Conservation (phyloP, 2,329 filamentous ascomycete genomes). For the Epichloe gansuensis region DNA sequence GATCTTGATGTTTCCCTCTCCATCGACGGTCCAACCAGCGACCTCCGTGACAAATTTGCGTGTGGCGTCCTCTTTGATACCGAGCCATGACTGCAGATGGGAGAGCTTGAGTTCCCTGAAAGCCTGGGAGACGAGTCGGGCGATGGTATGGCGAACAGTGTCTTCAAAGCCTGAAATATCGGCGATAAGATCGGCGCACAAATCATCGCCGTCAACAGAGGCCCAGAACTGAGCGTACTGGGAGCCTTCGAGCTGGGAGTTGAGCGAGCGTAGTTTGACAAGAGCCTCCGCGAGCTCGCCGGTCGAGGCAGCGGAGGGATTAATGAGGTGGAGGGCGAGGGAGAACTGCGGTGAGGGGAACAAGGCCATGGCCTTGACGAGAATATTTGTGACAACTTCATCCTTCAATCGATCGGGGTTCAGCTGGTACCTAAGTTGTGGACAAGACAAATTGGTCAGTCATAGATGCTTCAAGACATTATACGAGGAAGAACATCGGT, state of each 20-base stretch:
- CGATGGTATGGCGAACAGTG: slow-evolving; percentile 79
- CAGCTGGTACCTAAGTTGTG: slow-evolving; percentile 77
- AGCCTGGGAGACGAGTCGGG: slow-evolving; percentile 69
- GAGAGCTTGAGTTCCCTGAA: slow-evolving; percentile 59
- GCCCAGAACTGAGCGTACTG: slow-evolving; percentile 91
- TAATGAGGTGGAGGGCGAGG: slow-evolving; percentile 86
- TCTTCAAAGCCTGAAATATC: slow-evolving; percentile 95
- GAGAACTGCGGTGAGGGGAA: slow-evolving; percentile 95
- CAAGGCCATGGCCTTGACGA: slow-evolving; percentile 93
- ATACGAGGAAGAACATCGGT: neutral
- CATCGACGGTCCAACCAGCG: slow-evolving; percentile 73
- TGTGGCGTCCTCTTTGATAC: slow-evolving; percentile 53
- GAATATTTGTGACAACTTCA: slow-evolving; percentile 96
- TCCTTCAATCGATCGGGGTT: slow-evolving; percentile 96
- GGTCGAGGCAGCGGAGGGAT: slow-evolving; percentile 54
- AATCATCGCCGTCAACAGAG: slow-evolving; percentile 81
- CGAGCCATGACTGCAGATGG: slow-evolving; percentile 64
- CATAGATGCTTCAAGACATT: neutral
- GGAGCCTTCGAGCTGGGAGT: slow-evolving; percentile 76
- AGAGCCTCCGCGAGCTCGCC: slow-evolving; percentile 81
- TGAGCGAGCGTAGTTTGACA: slow-evolving; percentile 71
- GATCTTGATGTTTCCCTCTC: slow-evolving; percentile 53
- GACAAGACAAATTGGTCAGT: neutral
- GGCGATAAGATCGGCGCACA: slow-evolving; percentile 89
- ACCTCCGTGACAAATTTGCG: slow-evolving; percentile 73